Conservation (phyloP, 345 rosid species). For the Brassica nigra region DNA sequence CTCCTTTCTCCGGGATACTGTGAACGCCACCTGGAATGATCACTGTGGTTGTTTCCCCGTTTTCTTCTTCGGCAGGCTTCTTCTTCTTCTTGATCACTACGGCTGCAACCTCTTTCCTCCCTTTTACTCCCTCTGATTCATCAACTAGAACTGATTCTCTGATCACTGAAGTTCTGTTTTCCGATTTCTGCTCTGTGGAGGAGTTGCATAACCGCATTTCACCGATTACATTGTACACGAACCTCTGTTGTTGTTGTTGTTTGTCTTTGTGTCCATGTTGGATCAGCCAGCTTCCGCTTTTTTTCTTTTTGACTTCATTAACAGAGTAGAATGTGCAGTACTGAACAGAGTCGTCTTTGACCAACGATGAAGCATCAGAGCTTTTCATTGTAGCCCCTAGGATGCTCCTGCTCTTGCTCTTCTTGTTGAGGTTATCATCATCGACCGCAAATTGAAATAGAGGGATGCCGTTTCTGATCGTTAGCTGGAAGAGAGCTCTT, state of each 20-base stretch:
- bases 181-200: slow-evolving; percentile 36
- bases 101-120: slow-evolving; percentile 37
- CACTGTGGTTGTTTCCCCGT: slow-evolving; percentile 36
- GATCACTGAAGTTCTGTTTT: slow-evolving; percentile 20
- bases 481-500: slow-evolving; percentile 66
- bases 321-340: slow-evolving; percentile 66
- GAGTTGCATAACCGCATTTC: slow-evolving; percentile 59
- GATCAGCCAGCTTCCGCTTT: slow-evolving; percentile 69
- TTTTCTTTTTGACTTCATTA: slow-evolving; percentile 62
- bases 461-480: slow-evolving; percentile 66
- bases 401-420: slow-evolving; percentile 38
- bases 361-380: slow-evolving; percentile 32
- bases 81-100: slow-evolving; percentile 30
- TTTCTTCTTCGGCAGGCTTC: neutral
- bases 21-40: slow-evolving; percentile 81
- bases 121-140: slow-evolving; percentile 43
- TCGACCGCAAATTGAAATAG: slow-evolving; percentile 65
- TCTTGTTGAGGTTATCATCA: slow-evolving; percentile 35
- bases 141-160: slow-evolving; percentile 70
- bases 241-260: slow-evolving; percentile 49
- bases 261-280: slow-evolving; percentile 66
- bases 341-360: slow-evolving; percentile 52
- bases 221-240: slow-evolving; percentile 58
- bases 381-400: slow-evolving; percentile 65
- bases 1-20: slow-evolving; percentile 67